Evolutionary conservation across 1,284 basidiomycete genomes (phyloP).

Genomic region (Cutaneotrichosporon dermatis): DNA sequence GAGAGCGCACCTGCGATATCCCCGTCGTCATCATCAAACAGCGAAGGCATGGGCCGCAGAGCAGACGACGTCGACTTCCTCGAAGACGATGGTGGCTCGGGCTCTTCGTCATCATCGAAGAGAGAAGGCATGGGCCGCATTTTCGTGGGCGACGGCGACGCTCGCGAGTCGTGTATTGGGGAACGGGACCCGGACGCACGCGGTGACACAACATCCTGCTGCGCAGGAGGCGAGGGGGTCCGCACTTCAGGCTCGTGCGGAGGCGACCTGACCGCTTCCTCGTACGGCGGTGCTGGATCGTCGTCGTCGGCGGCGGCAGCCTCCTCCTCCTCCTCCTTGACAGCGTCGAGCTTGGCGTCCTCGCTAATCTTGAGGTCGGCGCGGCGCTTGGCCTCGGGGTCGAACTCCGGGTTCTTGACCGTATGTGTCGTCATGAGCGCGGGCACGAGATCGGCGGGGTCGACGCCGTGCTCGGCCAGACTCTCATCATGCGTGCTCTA

Average conservation of each 20-base stretch:
- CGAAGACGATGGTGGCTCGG: neutral
- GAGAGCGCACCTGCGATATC: slow-evolving; percentile 33
- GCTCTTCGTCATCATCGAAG: slow-evolving; percentile 1
- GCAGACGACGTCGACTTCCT: neutral
- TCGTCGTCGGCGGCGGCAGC: slow-evolving; percentile 28
- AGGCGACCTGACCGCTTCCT: slow-evolving; percentile 6
- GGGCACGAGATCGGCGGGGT: slow-evolving; percentile 79
- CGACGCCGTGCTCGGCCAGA: slow-evolving; percentile 79
- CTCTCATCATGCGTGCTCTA: slow-evolving; percentile 99
- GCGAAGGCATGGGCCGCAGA: slow-evolving; percentile 6
- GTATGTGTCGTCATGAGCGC: slow-evolving; percentile 92
- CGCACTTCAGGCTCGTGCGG: neutral
- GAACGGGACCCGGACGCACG: no score
- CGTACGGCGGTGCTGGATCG: slow-evolving; percentile 19
- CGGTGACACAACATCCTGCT: no score
- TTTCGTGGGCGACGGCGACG: neutral
- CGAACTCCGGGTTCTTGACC: slow-evolving; percentile 91
- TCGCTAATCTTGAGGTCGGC: slow-evolving; percentile 7
- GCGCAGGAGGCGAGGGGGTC: no score
- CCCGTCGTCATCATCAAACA: slow-evolving; percentile 18
- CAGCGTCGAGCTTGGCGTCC: neutral
- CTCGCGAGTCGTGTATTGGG: no score
- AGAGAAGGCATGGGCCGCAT: slow-evolving; percentile 5
- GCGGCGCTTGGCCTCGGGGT: slow-evolving; percentile 66
- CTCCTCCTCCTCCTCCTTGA: slow-evolving; percentile 18